Evolutionary conservation across 2,329 filamentous ascomycete genomes (phyloP), one percentile per base, ranked within the genome.

Genomic region (Exophiala spinifera): DNA sequence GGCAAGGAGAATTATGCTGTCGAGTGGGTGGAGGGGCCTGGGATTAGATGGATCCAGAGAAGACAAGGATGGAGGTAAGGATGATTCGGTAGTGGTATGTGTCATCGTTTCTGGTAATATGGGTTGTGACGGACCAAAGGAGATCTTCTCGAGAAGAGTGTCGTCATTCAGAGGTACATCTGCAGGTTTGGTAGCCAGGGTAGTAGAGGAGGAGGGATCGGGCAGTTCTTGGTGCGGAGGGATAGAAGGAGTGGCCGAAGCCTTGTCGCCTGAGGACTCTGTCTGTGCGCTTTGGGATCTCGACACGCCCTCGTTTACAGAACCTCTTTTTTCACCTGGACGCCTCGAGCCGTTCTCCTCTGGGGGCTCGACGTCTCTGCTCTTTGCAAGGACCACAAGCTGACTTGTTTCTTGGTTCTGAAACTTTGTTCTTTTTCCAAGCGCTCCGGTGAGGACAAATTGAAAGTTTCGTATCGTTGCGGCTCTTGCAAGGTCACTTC

Each of bases 351-450:
- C 21, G 42, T 2, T 25, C 10, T 44, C 10, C 13, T 56, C 46
- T 5, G 57, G 51, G 1, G 61, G 63, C 21, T 64, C 62, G 1
- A 72, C 67, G 20, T 74, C 72, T 5, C 76, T 76, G 67, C 91
- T 96, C 69, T 84, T 90, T 1, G 94, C 94, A 25, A 97, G 75
- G 2, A 99, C 89, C 1, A 99, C 88, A 23, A 99, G 78, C 70
- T 99, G 94, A 64, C 90, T 96, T 57, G 85, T 76, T 59, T 73
- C 67, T 3, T 70, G 65, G 11, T 72, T 64, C 61, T 74, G 75
- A 54, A 72, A 76, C 52, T 74, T 72, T 2, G 71, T 75, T 53
- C 72, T 67, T 68, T 79, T 97, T 14, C 94, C 94, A 61, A 99
- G 72, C 19, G 89, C 83, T 34, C 94, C 94, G 0, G 90, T 95